Evolutionary conservation across 2,329 filamentous ascomycete genomes (phyloP).

Genomic region (Elsinoe perseae): DNA sequence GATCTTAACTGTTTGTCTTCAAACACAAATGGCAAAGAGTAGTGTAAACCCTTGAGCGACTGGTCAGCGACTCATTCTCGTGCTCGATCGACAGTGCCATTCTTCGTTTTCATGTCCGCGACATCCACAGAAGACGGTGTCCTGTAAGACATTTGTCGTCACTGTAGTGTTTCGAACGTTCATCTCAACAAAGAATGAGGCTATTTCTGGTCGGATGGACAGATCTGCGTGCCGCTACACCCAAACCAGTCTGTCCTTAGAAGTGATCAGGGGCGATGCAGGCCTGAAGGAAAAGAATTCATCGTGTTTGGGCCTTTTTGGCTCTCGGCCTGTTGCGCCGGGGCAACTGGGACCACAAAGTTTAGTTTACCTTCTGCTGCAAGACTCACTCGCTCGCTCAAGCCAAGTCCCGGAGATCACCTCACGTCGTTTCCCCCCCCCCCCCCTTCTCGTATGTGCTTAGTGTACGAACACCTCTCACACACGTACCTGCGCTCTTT

Average conservation of each 20-base stretch:
- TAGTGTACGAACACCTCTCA: background rate
- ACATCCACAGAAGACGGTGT: background rate
- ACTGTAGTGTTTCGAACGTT: background rate
- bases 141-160: slow-evolving; percentile 12
- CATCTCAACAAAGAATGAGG: slow-evolving; percentile 1
- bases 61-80: background rate
- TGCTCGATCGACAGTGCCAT: background rate
- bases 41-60: background rate
- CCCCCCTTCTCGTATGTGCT: background rate
- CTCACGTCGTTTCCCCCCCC: background rate
- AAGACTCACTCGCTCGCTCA: background rate
- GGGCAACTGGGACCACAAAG: background rate
- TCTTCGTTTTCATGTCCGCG: background rate
- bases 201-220: slow-evolving; percentile 6
- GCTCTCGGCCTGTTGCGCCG: slow-evolving; percentile 5
- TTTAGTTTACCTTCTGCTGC: too few species aligned
- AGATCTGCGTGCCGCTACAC: slow-evolving; percentile 8
- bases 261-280: slow-evolving; percentile 9
- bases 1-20: background rate
- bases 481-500: background rate
- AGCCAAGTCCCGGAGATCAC: background rate
- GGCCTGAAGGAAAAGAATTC: background rate
- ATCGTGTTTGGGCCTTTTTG: slow-evolving; percentile 6
- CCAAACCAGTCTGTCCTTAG: background rate
- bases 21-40: background rate